Conservation (phyloP, 257 asterid species). For the Nicotiana obtusifolia region DNA sequence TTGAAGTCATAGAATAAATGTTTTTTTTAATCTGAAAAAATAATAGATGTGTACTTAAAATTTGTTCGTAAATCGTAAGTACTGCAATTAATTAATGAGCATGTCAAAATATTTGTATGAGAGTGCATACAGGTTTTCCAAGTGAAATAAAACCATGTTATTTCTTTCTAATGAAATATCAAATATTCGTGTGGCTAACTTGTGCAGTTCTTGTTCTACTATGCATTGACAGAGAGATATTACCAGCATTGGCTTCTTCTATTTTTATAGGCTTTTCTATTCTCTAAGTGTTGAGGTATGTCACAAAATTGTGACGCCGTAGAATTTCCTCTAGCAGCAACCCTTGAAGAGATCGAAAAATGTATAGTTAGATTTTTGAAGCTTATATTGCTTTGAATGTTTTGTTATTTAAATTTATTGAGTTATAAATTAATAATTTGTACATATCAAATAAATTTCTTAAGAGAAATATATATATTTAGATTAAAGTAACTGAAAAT, state of each 20-base stretch:
- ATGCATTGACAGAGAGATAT: background rate
- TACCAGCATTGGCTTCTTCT: background rate
- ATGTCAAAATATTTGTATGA: background rate
- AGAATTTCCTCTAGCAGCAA: background rate
- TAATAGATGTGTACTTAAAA: background rate
- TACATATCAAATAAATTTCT: no score
- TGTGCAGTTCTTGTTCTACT: background rate
- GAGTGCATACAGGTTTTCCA: background rate
- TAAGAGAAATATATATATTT: no score
- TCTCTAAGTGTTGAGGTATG: background rate
- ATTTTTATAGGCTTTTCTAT: background rate
- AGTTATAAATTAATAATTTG: no score
- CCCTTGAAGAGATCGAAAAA: background rate
- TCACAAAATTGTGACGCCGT: background rate
- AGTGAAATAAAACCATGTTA: no score
- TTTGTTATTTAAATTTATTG: no score
- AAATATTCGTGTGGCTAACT: background rate
- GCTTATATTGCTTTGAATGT: no score
- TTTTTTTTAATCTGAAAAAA: background rate
- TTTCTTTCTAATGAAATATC: background rate
- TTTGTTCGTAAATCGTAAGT: background rate
- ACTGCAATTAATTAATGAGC: background rate
- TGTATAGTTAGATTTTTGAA: background rate
- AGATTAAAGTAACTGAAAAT: no score
- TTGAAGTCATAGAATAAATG: background rate